phyloP scores from a whole-genome alignment of 164 flowering plant genomes.

The Amborella trichopoda region DNA sequence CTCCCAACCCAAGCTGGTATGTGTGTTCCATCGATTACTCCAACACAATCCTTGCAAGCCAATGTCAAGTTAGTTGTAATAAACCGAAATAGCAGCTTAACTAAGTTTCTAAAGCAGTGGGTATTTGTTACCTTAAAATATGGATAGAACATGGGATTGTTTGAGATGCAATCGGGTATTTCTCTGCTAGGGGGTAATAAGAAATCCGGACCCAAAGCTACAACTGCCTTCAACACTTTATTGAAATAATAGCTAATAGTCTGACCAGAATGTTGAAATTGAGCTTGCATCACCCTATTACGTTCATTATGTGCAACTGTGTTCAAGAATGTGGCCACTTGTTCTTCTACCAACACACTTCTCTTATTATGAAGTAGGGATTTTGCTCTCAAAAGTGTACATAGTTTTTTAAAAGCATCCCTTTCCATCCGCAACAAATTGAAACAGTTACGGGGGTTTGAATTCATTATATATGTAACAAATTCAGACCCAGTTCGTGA shows the following conservation, averaged over 20 bases:
- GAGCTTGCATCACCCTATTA: background rate
- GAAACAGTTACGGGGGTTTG: too few relatives aligned
- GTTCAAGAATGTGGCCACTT: conserved; percentile 5
- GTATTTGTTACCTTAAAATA: conserved; percentile 8
- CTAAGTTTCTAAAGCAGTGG: too few relatives aligned
- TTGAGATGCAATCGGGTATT: background rate
- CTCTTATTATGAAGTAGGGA: conserved; percentile 1
- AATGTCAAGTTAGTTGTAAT: too few relatives aligned
- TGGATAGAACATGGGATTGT: background rate
- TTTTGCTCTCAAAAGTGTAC: conserved; percentile 1
- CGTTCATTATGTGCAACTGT: conserved; percentile 4
- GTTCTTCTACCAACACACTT: conserved; percentile 6
- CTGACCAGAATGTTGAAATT: conserved; percentile 1
- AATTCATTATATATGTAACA: too few relatives aligned
- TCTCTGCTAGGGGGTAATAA: conserved; percentile 1
- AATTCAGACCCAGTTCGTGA: too few relatives aligned
- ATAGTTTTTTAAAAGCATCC: conserved; percentile 1
- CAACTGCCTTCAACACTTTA: conserved; percentile 5
- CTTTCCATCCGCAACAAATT: conserved; percentile 5
- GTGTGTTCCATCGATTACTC: conserved; percentile 65
- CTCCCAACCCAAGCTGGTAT: conserved; percentile 70
- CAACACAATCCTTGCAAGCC: conserved; percentile 90
- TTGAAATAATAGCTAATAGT: conserved; percentile 3
- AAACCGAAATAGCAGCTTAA: background rate
- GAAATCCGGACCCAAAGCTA: background rate